Conservation (phyloP, 805 yeast genomes). For the Deakozyma indianensis region DNA sequence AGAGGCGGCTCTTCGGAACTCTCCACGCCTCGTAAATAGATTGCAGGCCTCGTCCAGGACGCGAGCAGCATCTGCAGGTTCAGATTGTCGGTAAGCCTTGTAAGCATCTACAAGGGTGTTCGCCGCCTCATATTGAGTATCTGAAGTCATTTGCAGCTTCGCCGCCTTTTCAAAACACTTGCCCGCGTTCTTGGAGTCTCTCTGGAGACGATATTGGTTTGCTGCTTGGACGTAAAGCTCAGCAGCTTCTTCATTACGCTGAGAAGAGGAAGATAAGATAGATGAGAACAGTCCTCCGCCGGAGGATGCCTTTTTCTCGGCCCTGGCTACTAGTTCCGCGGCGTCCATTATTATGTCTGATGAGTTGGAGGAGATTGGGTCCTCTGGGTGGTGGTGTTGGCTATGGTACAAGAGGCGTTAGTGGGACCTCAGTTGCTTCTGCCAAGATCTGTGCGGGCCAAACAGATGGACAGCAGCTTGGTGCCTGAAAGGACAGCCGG, state of each 20-base stretch:
- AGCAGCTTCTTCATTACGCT: constrained; percentile 78
- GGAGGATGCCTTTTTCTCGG: constrained; percentile 53
- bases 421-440: no score
- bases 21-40: constrained; percentile 79
- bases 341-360: constrained; percentile 10
- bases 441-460: no score
- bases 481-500: no score
- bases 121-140: constrained; percentile 80
- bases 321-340: constrained; percentile 28
- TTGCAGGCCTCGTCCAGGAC: constrained; percentile 65
- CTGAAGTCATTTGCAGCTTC: constrained; percentile 56
- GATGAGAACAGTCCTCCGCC: constrained; percentile 41
- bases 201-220: constrained; percentile 66
- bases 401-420: no score
- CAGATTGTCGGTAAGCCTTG: constrained; percentile 64
- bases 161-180: constrained; percentile 78
- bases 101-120: constrained; percentile 81
- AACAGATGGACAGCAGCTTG: no score
- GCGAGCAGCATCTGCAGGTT: constrained; percentile 63
- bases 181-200: constrained; percentile 61
- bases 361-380: neutral
- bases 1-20: constrained; percentile 92
- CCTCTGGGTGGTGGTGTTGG: no score
- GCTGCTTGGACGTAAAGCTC: constrained; percentile 88
- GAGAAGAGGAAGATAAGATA: constrained; percentile 41